Base-by-base conservation (phyloP, 805 yeast genomes). In the Hanseniaspora lachancei region DNA sequence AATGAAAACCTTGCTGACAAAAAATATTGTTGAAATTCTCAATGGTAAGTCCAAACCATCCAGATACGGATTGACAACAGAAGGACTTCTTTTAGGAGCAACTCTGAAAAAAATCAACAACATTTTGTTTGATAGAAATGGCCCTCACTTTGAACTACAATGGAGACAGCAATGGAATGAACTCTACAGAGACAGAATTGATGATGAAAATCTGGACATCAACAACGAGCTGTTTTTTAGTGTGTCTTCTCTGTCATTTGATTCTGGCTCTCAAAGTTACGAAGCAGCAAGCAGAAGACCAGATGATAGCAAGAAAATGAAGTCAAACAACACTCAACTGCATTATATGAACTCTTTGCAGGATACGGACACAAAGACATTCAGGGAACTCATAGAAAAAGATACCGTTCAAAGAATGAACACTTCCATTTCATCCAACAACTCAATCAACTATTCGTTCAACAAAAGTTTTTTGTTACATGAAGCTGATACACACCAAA, bases 31-130 rank as follows among this genome's bases (percentile, higher is more conserved):
- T 0, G 39, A 61, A 1, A 70, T 66, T 48, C 23, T 44, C 3
- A 70, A 68, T 15, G 68, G 69, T 1, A 66, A 69, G 5, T 89
- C 86, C 0, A 71, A 82, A 35, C 89, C 91, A 0, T 70, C 72
- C 38, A 65, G 74, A 24, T 88, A 80, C 65, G 74, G 67, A 46
- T 67, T 89, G 23, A 86, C 95, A 0, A 88, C 82, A 9, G 78
- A 75, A 50, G 97, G 97, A 0, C 62, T 68, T 2, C 76, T 70
- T 20, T 67, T 88, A 58, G 95, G 95, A 0, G 68, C 72, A 48
- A 71, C 72, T 35, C 72, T 88, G 59, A 72, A 75, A 55, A 68
- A 64, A 24, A 77, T 78, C 1, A 83, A 77, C 55, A 60, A 61
- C 5, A 64, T 73, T 7, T 52, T 46, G 4, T 72, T 72, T 57